Evolutionary conservation across 306 rosid genomes (phyloP).

Genomic region (Gastrolobium villosum): DNA sequence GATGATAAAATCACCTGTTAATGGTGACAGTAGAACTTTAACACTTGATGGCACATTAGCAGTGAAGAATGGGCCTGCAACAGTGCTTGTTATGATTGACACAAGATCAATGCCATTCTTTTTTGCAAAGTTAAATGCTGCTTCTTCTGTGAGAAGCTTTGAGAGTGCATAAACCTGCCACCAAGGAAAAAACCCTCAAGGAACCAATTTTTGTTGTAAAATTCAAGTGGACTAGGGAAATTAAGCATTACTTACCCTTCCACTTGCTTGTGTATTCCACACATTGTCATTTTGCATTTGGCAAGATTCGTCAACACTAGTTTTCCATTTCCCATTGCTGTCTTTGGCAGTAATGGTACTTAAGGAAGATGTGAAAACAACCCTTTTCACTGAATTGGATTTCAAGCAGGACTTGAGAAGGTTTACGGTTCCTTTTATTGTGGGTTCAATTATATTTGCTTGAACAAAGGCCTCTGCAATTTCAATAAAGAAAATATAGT

Average conservation of each 20-base stretch:
- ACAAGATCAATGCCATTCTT: constrained; percentile 76
- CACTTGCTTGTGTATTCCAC: constrained; percentile 69
- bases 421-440: constrained; percentile 70
- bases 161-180: constrained; percentile 74
- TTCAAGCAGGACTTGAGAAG: constrained; percentile 75
- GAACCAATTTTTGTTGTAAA: constrained; percentile 6
- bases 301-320: constrained; percentile 76
- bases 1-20: constrained; percentile 62
- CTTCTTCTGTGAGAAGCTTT: constrained; percentile 77
- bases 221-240: neutral
- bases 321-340: constrained; percentile 59
- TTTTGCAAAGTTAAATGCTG: constrained; percentile 74
- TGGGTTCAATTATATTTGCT: constrained; percentile 63
- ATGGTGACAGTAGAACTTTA: constrained; percentile 72
- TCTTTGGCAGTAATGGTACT: constrained; percentile 80
- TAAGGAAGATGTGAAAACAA: constrained; percentile 84
- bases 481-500: constrained; percentile 26
- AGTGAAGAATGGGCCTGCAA: constrained; percentile 83
- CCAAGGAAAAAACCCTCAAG: constrained; percentile 9
- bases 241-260: constrained; percentile 67
- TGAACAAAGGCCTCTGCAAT: constrained; percentile 67
- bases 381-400: constrained; percentile 76
- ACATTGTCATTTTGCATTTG: constrained; percentile 61
- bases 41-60: constrained; percentile 71
- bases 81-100: constrained; percentile 75